These are phyloP conservation scores for Kwoniella dendrophila DNA, from an alignment of 768 basidiomycete genomes.

Conservation along the genomic window DNA sequence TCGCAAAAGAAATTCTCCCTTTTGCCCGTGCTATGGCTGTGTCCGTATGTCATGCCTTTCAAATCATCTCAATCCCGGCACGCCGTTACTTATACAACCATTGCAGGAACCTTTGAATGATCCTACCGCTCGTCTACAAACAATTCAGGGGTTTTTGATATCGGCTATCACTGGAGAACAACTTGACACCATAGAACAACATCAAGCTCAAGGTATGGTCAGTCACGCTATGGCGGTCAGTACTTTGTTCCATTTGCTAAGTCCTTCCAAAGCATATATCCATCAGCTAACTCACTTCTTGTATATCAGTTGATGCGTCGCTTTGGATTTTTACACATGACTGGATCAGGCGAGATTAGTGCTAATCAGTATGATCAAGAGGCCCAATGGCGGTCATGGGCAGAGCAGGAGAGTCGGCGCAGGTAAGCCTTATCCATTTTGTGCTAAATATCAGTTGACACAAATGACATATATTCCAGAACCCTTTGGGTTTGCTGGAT, in stretches of 20 bases:
- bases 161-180: not conserved
- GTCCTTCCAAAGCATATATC: too few relatives aligned
- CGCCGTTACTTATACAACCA: not conserved
- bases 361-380: not conserved
- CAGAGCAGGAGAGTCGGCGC: not conserved
- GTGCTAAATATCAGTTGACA: not conserved
- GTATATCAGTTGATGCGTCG: not conserved
- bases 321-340: not conserved
- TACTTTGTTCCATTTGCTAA: too few relatives aligned
- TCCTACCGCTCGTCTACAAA: not conserved
- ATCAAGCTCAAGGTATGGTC: not conserved
- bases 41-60: not conserved
- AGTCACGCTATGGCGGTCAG: not conserved
- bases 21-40: not conserved
- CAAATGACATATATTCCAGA: not conserved
- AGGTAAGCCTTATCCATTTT: not conserved
- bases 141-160: not conserved
- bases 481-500: not conserved
- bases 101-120: not conserved
- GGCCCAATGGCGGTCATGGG: not conserved
- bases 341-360: not conserved
- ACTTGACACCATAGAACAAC: not conserved
- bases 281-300: too few relatives aligned
- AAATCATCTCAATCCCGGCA: not conserved
- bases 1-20: not conserved